Evolutionary conservation across 2,329 filamentous ascomycete species (phyloP).

Genomic region (Aspergillus fumigatiaffinis): DNA sequence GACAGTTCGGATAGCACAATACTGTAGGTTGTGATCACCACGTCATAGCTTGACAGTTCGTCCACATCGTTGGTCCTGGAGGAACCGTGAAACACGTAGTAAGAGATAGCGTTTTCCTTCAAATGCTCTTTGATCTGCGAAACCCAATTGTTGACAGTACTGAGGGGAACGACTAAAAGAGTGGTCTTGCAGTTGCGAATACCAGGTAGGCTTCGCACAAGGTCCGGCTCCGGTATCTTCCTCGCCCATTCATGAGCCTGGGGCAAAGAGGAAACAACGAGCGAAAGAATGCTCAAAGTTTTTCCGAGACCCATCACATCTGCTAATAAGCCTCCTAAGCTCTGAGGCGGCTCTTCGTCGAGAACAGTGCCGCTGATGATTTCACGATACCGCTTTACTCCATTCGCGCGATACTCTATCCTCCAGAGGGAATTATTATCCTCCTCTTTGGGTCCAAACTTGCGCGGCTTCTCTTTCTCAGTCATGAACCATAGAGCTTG

Average conservation of each 20-base stretch:
- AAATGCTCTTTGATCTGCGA: conserved; percentile 85
- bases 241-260: conserved; percentile 61
- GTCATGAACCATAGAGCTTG: conserved; percentile 86
- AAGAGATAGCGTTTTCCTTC: conserved; percentile 59
- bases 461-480: conserved; percentile 65
- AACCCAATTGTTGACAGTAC: conserved; percentile 91
- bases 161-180: conserved; percentile 81
- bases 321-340: conserved; percentile 69
- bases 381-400: conserved; percentile 67
- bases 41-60: conserved; percentile 68
- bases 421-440: conserved; percentile 76
- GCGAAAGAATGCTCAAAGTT: conserved; percentile 77
- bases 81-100: conserved; percentile 82
- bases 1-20: conserved; percentile 77
- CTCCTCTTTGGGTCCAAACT: conserved; percentile 56
- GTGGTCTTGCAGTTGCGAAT: conserved; percentile 71
- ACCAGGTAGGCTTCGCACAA: conserved; percentile 27
- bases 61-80: conserved; percentile 66
- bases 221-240: conserved; percentile 45
- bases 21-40: conserved; percentile 90
- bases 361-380: conserved; percentile 74
- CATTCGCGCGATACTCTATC: conserved; percentile 52
- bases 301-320: conserved; percentile 91
- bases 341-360: conserved; percentile 59
- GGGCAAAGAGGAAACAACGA: conserved; percentile 64